Conservation (phyloP, 768 basidiomycete genomes). For the Leccinum imitatum region DNA sequence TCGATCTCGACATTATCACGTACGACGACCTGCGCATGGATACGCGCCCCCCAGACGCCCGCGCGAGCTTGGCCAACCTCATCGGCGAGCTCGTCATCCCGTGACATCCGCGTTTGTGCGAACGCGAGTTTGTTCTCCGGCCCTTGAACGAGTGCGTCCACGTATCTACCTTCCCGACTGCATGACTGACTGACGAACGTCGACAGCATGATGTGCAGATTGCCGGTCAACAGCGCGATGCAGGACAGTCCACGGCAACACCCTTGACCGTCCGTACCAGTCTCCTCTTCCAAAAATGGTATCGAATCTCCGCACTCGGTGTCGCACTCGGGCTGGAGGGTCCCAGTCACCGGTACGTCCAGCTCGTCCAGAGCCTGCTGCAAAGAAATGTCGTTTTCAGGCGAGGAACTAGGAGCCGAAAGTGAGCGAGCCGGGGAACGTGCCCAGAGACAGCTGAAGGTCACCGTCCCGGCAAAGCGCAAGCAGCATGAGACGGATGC, state of each 20-base stretch:
- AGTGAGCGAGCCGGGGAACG: too few species aligned
- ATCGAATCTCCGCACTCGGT: slow-evolving; percentile 3
- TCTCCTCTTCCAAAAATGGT: too few species aligned
- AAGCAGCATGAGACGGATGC: too few species aligned
- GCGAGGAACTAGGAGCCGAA: not conserved
- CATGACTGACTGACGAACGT: not conserved
- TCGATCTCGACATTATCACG: slow-evolving; percentile 86
- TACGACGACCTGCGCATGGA: slow-evolving; percentile 65
- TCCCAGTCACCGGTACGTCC: slow-evolving; percentile 18
- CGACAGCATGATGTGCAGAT: slow-evolving; percentile 61
- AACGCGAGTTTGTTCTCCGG: slow-evolving; percentile 90
- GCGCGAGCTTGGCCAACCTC: slow-evolving; percentile 52
- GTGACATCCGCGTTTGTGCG: slow-evolving; percentile 69
- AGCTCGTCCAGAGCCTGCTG: not conserved
- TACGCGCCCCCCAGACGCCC: slow-evolving; percentile 44
- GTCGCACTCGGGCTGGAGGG: slow-evolving; percentile 2
- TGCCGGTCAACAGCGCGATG: not conserved
- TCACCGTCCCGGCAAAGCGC: too few species aligned
- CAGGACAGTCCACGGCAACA: too few species aligned
- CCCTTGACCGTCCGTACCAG: too few species aligned
- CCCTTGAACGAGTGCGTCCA: slow-evolving; percentile 77
- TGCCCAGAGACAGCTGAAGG: too few species aligned
- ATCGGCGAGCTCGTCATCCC: slow-evolving; percentile 78
- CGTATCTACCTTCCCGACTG: too few species aligned
- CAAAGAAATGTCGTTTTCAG: not conserved